Evolutionary conservation across 768 basidiomycete genomes (phyloP).

Genomic region (Kondoa subrosea): DNA sequence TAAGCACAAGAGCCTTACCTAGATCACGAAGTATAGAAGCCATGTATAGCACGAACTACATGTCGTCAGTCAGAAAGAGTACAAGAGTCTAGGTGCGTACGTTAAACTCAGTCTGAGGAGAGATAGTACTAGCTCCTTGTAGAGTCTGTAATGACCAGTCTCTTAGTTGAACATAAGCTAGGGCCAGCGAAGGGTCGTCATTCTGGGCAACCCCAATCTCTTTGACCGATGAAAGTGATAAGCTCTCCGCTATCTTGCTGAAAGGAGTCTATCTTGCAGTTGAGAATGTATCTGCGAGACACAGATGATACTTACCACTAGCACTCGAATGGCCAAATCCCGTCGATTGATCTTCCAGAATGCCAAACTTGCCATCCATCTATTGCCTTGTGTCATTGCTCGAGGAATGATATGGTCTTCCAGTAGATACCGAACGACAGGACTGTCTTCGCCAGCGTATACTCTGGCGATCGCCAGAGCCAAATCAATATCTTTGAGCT

Average conservation of each 20-base stretch:
- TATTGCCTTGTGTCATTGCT: slow-evolving; percentile 71
- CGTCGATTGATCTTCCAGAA: slow-evolving; percentile 82
- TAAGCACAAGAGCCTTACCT: slow-evolving; percentile 43
- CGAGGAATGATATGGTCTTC: slow-evolving; percentile 59
- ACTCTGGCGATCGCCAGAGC: slow-evolving; percentile 73
- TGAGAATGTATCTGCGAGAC: background rate
- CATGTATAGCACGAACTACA: slow-evolving; percentile 69
- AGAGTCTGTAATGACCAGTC: slow-evolving; percentile 82
- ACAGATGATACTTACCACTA: slow-evolving; percentile 47
- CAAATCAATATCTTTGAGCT: slow-evolving; percentile 76
- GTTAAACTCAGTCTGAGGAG: slow-evolving; percentile 73
- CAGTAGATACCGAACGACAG: slow-evolving; percentile 53
- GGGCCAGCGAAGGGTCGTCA: slow-evolving; percentile 81
- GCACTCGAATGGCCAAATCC: slow-evolving; percentile 73
- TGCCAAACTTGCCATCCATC: slow-evolving; percentile 89
- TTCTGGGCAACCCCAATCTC: slow-evolving; percentile 70
- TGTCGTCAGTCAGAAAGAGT: background rate
- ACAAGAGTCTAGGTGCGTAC: slow-evolving; percentile 3
- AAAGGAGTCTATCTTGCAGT: slow-evolving; percentile 26
- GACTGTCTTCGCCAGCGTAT: slow-evolving; percentile 65
- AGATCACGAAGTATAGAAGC: slow-evolving; percentile 83
- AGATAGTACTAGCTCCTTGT: slow-evolving; percentile 79
- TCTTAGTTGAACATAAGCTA: slow-evolving; percentile 75
- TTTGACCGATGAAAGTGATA: slow-evolving; percentile 30
- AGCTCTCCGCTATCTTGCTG: slow-evolving; percentile 13